Evolutionary conservation across 2,329 filamentous ascomycete species (phyloP).

Genomic region (Pestalotiopsis sp.): DNA sequence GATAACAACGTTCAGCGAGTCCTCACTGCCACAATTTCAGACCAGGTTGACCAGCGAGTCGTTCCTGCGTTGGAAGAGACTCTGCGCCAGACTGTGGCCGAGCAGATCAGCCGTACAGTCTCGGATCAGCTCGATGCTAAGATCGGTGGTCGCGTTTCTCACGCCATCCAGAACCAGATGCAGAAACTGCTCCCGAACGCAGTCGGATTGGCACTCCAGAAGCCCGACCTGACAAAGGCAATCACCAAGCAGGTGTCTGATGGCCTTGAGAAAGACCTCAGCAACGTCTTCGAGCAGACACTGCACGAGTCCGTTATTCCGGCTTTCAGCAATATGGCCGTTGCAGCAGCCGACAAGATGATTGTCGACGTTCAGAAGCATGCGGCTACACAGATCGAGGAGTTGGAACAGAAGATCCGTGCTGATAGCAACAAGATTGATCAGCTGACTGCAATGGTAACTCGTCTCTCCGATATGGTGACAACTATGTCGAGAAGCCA

Average conservation of each 20-base stretch:
- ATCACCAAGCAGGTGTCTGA: slow-evolving; percentile 72
- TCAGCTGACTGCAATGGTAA: slow-evolving; percentile 67
- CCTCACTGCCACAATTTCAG: slow-evolving; percentile 72
- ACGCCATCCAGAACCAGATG: slow-evolving; percentile 70
- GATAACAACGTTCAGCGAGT: slow-evolving; percentile 69
- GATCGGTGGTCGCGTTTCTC: slow-evolving; percentile 66
- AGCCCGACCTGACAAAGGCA: slow-evolving; percentile 69
- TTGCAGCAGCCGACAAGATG: slow-evolving; percentile 67
- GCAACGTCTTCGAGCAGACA: slow-evolving; percentile 67
- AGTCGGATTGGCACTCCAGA: slow-evolving; percentile 68
- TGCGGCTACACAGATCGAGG: slow-evolving; percentile 50
- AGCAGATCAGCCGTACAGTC: slow-evolving; percentile 67
- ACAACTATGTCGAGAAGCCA: slow-evolving; percentile 69
- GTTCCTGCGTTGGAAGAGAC: slow-evolving; percentile 72
- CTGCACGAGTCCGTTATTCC: slow-evolving; percentile 62
- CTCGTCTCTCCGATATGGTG: slow-evolving; percentile 67
- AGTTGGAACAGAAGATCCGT: slow-evolving; percentile 50
- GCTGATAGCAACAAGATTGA: slow-evolving; percentile 67
- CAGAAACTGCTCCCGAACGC: slow-evolving; percentile 68
- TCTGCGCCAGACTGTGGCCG: slow-evolving; percentile 67
- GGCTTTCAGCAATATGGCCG: slow-evolving; percentile 63
- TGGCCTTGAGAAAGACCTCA: slow-evolving; percentile 66
- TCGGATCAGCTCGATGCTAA: slow-evolving; percentile 70
- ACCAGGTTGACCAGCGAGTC: slow-evolving; percentile 73
- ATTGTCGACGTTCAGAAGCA: slow-evolving; percentile 68